Evolutionary conservation across 2,329 filamentous ascomycete species (phyloP).

Genomic region (Colletotrichum scovillei): DNA sequence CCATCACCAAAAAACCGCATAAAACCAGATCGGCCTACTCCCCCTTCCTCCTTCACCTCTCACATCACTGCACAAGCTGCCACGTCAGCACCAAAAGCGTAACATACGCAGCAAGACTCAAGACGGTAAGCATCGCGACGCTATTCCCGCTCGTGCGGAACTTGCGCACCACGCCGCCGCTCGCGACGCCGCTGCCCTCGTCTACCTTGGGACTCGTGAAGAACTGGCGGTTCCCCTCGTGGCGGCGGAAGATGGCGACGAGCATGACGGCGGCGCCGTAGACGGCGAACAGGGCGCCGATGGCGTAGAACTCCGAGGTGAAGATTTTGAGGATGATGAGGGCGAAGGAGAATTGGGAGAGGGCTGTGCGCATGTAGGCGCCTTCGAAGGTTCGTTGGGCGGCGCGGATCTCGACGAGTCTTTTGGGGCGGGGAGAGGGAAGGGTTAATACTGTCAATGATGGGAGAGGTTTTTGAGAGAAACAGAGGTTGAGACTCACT

Average conservation of each 20-base stretch:
- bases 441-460: no score
- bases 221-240: conserved; percentile 94
- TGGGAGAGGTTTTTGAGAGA: neutral
- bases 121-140: conserved; percentile 65
- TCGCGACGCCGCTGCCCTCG: conserved; percentile 46
- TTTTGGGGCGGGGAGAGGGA: conserved; percentile 40
- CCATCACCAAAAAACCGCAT: no score
- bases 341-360: conserved; percentile 95
- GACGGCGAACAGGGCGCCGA: conserved; percentile 93
- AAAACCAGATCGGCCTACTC: no score
- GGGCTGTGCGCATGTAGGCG: conserved; percentile 93
- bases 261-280: conserved; percentile 89
- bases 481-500: conserved; percentile 59
- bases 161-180: conserved; percentile 53
- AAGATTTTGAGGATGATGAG: conserved; percentile 97
- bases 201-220: conserved; percentile 67
- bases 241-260: conserved; percentile 85
- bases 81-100: conserved; percentile 67
- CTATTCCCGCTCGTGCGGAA: conserved; percentile 75
- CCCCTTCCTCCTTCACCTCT: no score
- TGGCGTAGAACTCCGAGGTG: conserved; percentile 94
- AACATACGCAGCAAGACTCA: conserved; percentile 69
- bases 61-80: conserved; percentile 48
- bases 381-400: conserved; percentile 97
- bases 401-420: conserved; percentile 91